These are phyloP conservation scores for Allium cepa DNA, from an alignment of 106 monocot genomes.

Conservation along the genomic window DNA sequence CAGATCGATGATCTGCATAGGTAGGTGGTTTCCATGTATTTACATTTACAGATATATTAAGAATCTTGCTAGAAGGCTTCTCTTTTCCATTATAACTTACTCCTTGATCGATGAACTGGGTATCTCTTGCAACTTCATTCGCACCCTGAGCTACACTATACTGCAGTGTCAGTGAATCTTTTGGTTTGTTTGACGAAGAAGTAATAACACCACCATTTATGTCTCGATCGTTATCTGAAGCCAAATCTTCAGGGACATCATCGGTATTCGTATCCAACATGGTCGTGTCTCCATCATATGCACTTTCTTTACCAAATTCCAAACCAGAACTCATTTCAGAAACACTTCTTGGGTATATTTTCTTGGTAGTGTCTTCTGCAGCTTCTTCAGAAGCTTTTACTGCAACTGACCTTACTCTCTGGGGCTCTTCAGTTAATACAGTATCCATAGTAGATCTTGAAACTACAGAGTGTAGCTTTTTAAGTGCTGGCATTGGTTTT, in stretches of 20 bases:
- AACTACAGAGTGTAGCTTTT: conserved; percentile 71
- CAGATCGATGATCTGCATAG: conserved; percentile 19
- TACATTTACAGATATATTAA: conserved; percentile 81
- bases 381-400: conserved; percentile 74
- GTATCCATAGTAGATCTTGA: conserved; percentile 32
- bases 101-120: conserved; percentile 27
- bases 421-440: conserved; percentile 21
- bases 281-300: conserved; percentile 17
- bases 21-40: conserved; percentile 63
- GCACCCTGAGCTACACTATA: conserved; percentile 41
- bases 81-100: conserved; percentile 14
- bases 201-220: conserved; percentile 19
- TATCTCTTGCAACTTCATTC: conserved; percentile 29
- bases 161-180: conserved; percentile 27
- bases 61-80: conserved; percentile 50
- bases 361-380: conserved; percentile 57
- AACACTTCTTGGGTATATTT: conserved; percentile 48
- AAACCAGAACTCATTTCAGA: too few relatives aligned
- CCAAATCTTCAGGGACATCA: conserved; percentile 23
- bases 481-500: conserved; percentile 40
- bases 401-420: conserved; percentile 36
- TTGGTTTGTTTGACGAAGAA: conserved; percentile 24
- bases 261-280: conserved; percentile 12
- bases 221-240: conserved; percentile 49
- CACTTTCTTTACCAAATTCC: conserved; percentile 52